Base-by-base conservation (phyloP, 2,329 filamentous ascomycete genomes). In the Capronia americana region DNA sequence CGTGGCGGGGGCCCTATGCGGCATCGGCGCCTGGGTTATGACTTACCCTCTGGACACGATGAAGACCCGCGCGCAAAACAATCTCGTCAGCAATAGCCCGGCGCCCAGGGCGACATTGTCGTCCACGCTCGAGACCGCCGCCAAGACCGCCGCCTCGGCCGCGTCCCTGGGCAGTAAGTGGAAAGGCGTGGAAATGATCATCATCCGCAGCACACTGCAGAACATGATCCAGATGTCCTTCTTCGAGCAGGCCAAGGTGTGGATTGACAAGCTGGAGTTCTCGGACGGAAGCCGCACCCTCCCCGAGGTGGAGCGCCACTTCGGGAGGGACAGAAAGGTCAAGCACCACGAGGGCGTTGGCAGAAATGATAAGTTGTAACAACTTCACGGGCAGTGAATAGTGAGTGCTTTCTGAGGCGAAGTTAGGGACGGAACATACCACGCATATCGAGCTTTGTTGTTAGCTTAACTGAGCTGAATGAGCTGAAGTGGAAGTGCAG, bases 211-310 rank as follows among this genome's bases (percentile, higher is more conserved):
- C 3, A 78, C 77, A 7, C 72, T 83, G 28, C 81, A 83, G 72
- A 82, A 82, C 72, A 82, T 82, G 80, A 81, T 83, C 55, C 74
- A 82, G 50, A 75, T 82, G 72, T 79, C 79, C 68, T 75, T 80
- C 23, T 82, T 81, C 58, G 81, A 83, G 71, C 80, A 80, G 64
- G 77, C 81, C 44, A 82, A 81, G 73, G 74, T 74, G 64, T 74
- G 74, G 62, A 82, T 83, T 68, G 77, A 81, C 64, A 69, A 77
- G 44, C 73, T 81, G 61, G 76, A 77, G 24, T 74, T 73, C 48
- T 70, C 63, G 41, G 64, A 72, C 32, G 71, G 71, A 12, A 72
- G 67, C 53, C 65, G 60, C 14, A 70, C 66, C 17, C 50, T 73
- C 55, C 71, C 71, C 23, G 67, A 72, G 50, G 64, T 73, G 30